Evolutionary conservation across 2,329 filamentous ascomycete species (phyloP), one percentile per base, ranked within the genome.

Genomic region (Cladosporium sp.): DNA sequence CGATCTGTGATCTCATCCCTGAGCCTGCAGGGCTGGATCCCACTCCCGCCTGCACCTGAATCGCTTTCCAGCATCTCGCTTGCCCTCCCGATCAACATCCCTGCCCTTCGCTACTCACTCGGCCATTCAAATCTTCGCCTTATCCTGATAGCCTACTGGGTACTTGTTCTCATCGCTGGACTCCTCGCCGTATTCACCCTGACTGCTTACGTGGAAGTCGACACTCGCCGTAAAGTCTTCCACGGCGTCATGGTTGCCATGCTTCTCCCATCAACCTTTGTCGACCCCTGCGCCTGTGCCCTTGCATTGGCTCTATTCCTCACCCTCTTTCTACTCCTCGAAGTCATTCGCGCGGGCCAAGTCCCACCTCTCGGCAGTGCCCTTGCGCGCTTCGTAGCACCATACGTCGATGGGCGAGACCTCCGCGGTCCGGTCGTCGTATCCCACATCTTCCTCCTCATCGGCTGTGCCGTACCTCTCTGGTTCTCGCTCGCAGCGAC

Each of bases 221-320:
- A 99, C 70, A 99, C 93, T 1, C 82, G 93, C 43, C 84, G 93
- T 44, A 99, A 99, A 69, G 88, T 97, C 19, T 99, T 99, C 68
- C 93, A 99, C 68, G 95, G 95, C 59, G 96, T 92, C 79, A 97
- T 97, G 87, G 92, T 97, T 7, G 83, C 84, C 50, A 96, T 99
- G 89, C 85, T 99, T 50, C 77, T 97, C 2, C 91, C 93, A 0
- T 83, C 88, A 1, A 88, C 86, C 2, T 96, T 84, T 65, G 73
- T 97, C 56, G 93, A 99, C 67, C 92, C 93, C 1, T 78, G 85
- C 36, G 97, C 89, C 68, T 84, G 85, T 43, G 82, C 87, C 1
- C 75, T 99, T 11, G 89, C 90, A 0, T 76, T 97, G n/a, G 77
- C 79, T 0, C 73, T 96, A 27, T 82, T 90, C 20, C 79, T 99